Conservation (phyloP, 1,284 basidiomycete genomes). For the Puccinia brachypodii region DNA sequence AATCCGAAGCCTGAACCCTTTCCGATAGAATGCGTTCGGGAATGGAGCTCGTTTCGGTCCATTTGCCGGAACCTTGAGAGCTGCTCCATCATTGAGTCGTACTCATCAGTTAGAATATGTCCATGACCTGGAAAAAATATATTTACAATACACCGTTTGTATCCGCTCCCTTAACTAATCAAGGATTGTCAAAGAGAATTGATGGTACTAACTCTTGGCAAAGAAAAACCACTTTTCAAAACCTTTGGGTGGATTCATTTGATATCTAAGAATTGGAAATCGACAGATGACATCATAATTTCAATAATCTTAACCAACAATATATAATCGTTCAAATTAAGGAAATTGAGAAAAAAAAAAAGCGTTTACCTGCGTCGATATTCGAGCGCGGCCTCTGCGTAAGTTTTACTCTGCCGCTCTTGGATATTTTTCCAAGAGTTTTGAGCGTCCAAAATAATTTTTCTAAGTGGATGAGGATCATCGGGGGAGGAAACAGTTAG, state of each 20-base stretch:
- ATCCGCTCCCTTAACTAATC: not conserved
- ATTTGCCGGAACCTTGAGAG: conserved; percentile 14
- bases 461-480: conserved; percentile 28
- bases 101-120: conserved; percentile 28
- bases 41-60: not conserved
- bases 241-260: conserved; percentile 23
- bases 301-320: no score
- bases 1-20: conserved; percentile 15
- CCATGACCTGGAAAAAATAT: not conserved
- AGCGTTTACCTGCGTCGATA: conserved; percentile 19
- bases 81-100: conserved; percentile 38
- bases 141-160: not conserved
- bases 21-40: conserved; percentile 12
- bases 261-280: not conserved
- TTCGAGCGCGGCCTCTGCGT: not conserved
- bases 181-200: not conserved
- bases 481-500: not conserved
- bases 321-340: no score
- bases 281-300: not conserved
- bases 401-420: conserved; percentile 34
- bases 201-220: conserved; percentile 22
- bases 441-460: conserved; percentile 20
- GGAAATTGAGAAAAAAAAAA: not conserved
- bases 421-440: conserved; percentile 22
- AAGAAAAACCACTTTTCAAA: conserved; percentile 42